Evolutionary conservation across 345 rosid genomes (phyloP), one percentile per base, ranked within the genome.

Genomic region (Eucalyptus brandiana): DNA sequence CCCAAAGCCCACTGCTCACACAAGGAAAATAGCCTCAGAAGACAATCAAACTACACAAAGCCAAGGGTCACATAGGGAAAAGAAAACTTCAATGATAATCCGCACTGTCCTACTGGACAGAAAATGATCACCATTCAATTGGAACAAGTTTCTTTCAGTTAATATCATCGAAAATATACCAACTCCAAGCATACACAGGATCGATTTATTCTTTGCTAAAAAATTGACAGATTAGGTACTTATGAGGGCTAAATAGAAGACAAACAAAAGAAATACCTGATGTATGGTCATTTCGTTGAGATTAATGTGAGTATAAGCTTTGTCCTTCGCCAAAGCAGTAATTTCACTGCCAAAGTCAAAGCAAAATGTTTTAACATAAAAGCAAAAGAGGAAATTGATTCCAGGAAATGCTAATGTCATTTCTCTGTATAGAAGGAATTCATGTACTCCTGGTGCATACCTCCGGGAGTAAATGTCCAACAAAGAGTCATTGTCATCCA

Each of bases 251-350:
- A 50, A 86, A 51, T 50, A 86, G 85, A 76, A 86, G 65, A 86
- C 44, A 69, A 67, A 88, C 85, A 92, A 91, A 76, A 72, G 54
- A 87, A 86, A 90, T 95, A 97, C 99, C 99, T 96, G 98, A 88
- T 96, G 97, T 89, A 98, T 94, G 40, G 94, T 97, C 93, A 95
- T 97, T 93, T 98, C 97, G 76, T 96, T 96, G 44, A 98, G 99
- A 94, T 89, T 97, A 92, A 98, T 93, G 93, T 95, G 99, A 56
- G 99, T 94, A 91, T 98, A 98, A 37, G 97, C 99, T 91, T 93
- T 96, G 92, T 95, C 97, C 91, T 92, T 96, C 86, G 98, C 98
- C 92, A 96, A 91, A 87, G 98, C 94, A 47, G 98, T 95, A 90
- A 96, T 96, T 80, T 96, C 98, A 91, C 97, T 96, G 93, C 62